phyloP scores from a whole-genome alignment of 495 filamentous ascomycete genomes.

The Halenospora varia region DNA sequence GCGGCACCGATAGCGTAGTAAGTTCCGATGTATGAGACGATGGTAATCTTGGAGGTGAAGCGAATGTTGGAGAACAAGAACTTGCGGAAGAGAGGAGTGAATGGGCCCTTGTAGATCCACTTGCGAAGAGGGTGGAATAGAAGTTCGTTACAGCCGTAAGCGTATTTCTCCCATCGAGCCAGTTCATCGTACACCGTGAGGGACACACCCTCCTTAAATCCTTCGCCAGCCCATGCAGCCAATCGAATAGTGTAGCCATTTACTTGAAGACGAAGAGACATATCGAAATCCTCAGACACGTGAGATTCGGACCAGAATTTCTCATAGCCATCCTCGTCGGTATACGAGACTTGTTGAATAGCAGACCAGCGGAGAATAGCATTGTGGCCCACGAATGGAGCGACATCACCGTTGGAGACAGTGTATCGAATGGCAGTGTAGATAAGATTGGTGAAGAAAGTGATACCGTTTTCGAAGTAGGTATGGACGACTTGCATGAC shows the following conservation, averaged over 20 bases:
- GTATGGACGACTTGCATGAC: conserved; percentile 64
- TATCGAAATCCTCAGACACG: conserved; percentile 74
- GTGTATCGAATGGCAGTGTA: conserved; percentile 65
- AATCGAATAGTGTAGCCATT: conserved; percentile 60
- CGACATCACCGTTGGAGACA: conserved; percentile 64
- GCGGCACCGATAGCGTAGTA: conserved; percentile 80
- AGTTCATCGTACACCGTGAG: conserved; percentile 74
- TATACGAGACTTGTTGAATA: conserved; percentile 62
- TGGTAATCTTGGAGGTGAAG: conserved; percentile 74
- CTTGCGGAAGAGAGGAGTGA: conserved; percentile 67
- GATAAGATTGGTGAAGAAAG: conserved; percentile 72
- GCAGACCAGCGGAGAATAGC: conserved; percentile 67
- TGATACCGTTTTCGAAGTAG: conserved; percentile 61
- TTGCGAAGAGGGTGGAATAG: conserved; percentile 68
- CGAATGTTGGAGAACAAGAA: conserved; percentile 72
- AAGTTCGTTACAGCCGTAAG: conserved; percentile 69
- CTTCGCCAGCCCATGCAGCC: conserved; percentile 57
- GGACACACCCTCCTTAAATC: conserved; percentile 72
- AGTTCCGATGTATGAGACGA: conserved; percentile 81
- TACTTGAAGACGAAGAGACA: conserved; percentile 65
- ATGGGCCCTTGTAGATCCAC: conserved; percentile 62
- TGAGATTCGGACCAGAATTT: conserved; percentile 72
- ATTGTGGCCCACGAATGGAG: conserved; percentile 67
- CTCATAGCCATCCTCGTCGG: conserved; percentile 45
- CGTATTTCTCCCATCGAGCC: conserved; percentile 73